These are phyloP conservation scores for Exserohilum turcica DNA, from an alignment of 2,329 filamentous ascomycete species.

Conservation along the genomic window DNA sequence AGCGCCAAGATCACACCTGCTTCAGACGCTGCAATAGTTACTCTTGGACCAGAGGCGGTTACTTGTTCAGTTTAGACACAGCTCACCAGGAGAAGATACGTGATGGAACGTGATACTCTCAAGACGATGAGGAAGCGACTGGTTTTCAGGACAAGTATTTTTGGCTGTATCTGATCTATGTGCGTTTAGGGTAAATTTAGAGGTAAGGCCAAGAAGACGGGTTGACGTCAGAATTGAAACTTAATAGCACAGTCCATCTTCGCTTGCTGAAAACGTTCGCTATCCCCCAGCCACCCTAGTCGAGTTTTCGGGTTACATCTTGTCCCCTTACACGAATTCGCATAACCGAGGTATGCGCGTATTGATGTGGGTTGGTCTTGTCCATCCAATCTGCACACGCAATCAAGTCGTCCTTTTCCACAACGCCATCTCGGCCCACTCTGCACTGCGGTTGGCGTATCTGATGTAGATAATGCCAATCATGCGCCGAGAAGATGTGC, in stretches of 20 bases:
- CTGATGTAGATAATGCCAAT: no score
- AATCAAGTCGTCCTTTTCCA: no score
- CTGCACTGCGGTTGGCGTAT: no score
- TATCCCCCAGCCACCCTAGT: no score
- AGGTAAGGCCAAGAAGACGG: not conserved
- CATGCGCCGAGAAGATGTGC: not conserved
- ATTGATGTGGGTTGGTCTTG: no score
- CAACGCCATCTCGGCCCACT: no score
- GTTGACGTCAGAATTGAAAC: conserved; percentile 1
- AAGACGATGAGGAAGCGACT: not conserved
- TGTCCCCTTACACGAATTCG: no score
- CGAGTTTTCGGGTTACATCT: no score
- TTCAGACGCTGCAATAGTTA: not conserved
- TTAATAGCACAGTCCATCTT: not conserved
- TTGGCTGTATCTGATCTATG: not conserved
- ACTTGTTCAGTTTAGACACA: not conserved
- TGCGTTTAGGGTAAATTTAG: not conserved
- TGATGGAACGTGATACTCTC: not conserved
- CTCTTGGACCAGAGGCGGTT: not conserved
- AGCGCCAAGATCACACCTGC: not conserved
- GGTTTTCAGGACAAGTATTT: not conserved
- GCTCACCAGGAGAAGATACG: not conserved
- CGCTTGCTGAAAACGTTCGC: no score
- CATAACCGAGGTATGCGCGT: no score
- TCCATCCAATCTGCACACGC: no score